Conservation (phyloP, 2,329 filamentous ascomycete species). For the Diaporthe ampelina region DNA sequence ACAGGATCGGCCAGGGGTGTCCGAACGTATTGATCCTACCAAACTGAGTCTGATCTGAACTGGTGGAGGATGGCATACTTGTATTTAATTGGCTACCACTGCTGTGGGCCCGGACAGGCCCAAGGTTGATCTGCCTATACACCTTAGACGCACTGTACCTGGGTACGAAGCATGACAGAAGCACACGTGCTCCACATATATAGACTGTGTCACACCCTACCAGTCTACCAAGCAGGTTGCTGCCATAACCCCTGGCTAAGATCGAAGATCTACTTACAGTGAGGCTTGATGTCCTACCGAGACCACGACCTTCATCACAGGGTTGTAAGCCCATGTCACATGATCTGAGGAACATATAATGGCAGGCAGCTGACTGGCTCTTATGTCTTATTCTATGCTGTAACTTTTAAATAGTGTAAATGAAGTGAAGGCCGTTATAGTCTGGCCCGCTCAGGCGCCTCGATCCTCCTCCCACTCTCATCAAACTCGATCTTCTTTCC, state of each 20-base stretch:
- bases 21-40: no score
- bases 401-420: background rate
- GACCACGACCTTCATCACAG: background rate
- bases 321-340: background rate
- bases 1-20: background rate
- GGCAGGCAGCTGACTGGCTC: background rate
- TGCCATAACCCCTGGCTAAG: background rate
- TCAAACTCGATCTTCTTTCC: conserved; percentile 39
- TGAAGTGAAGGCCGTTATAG: background rate
- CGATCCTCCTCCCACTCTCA: conserved; percentile 31
- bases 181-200: no score
- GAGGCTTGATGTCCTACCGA: background rate
- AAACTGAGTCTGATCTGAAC: background rate
- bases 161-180: background rate
- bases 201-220: background rate
- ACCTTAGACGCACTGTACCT: background rate
- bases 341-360: background rate
- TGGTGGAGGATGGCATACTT: background rate
- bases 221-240: background rate
- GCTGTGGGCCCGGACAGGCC: background rate
- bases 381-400: background rate
- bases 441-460: conserved; percentile 18
- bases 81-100: background rate
- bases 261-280: background rate
- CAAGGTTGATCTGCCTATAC: background rate